These are phyloP conservation scores for Annulohypoxylon truncatum DNA, from an alignment of 2,329 filamentous ascomycete genomes.

Conservation along the genomic window DNA sequence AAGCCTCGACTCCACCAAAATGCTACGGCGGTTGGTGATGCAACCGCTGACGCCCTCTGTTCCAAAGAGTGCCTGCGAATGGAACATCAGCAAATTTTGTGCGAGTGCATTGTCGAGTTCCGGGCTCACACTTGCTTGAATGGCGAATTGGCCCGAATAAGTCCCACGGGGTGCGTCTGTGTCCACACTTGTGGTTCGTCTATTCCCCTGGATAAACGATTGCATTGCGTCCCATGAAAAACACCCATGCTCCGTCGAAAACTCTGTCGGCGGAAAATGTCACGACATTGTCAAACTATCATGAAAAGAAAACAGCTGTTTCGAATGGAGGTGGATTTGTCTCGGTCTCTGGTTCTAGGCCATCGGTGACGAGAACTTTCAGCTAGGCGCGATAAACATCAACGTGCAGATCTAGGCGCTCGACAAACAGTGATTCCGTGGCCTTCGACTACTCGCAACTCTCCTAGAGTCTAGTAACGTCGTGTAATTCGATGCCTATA, in stretches of 20 bases:
- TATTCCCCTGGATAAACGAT: constrained; percentile 35
- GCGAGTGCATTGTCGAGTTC: constrained; percentile 38
- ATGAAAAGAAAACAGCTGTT: constrained; percentile 15
- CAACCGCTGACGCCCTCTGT: constrained; percentile 44
- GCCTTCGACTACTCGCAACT: constrained; percentile 21
- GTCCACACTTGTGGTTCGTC: constrained; percentile 39
- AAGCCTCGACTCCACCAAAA: constrained; percentile 38
- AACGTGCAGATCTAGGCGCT: constrained; percentile 23
- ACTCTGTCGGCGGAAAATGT: constrained; percentile 20
- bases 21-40: constrained; percentile 47
- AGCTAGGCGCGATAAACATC: constrained; percentile 16
- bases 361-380: constrained; percentile 26
- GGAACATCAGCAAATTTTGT: constrained; percentile 40
- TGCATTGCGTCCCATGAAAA: constrained; percentile 34
- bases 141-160: constrained; percentile 40
- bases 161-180: constrained; percentile 31
- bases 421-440: constrained; percentile 26
- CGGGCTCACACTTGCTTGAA: constrained; percentile 38
- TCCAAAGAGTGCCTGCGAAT: constrained; percentile 41
- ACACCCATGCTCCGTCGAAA: constrained; percentile 31
- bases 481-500: constrained; percentile 35
- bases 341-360: constrained; percentile 28
- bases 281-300: constrained; percentile 31
- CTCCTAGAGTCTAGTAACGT: constrained; percentile 13
- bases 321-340: constrained; percentile 12